Percentiles rank a stretch among this genome's conserved stretches.
Conservation (phyloP, 179 eudicot species). For the Drosera spatulata region DNA sequence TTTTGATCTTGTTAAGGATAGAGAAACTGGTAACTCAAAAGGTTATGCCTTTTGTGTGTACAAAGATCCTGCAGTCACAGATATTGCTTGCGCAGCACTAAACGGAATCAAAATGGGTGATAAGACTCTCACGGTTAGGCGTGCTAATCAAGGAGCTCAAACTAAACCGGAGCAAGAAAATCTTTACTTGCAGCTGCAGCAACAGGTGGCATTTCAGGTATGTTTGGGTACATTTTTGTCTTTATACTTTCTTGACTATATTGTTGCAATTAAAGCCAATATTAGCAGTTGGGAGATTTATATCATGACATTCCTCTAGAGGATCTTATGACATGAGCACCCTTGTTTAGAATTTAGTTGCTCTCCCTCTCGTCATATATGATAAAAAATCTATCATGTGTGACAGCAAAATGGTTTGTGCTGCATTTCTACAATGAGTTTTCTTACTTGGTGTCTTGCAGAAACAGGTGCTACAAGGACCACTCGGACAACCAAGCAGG, state of each 20-base stretch:
- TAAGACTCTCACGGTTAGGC: conserved; percentile 46
- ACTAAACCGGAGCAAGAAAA: conserved; percentile 98
- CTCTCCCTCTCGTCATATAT: no score
- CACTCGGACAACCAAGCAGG: conserved; percentile 4
- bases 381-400: no score
- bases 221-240: not conserved
- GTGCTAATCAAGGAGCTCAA: conserved; percentile 77
- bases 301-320: no score
- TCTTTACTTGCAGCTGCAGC: conserved; percentile 86
- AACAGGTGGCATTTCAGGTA: conserved; percentile 93
- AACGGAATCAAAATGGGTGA: conserved; percentile 55
- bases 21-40: conserved; percentile 50
- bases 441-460: not conserved
- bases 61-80: conserved; percentile 37
- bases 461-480: conserved; percentile 9
- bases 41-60: conserved; percentile 53
- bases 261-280: not conserved
- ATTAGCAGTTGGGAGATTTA: not conserved
- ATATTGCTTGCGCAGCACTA: conserved; percentile 45
- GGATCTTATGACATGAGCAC: no score
- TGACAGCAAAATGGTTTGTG: no score
- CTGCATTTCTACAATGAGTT: no score
- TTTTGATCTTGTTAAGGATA: conserved; percentile 45
- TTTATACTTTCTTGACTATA: not conserved
- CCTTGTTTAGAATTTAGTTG: no score